phyloP scores from a whole-genome alignment of 352 stramenopile genomes.

The Phytophthora gonapodyides region DNA sequence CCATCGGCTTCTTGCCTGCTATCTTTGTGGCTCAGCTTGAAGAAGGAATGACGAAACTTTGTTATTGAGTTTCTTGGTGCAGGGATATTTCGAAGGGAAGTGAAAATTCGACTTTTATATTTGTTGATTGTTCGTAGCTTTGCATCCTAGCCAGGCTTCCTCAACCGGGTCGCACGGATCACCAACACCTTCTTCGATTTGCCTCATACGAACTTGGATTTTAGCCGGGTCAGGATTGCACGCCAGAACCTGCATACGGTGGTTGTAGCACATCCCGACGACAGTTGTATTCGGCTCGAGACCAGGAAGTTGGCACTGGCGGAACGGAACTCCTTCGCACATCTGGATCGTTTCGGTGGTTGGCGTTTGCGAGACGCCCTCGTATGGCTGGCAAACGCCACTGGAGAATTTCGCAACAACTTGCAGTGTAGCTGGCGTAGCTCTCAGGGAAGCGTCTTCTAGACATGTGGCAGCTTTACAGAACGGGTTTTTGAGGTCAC shows the following conservation, averaged over 20 bases:
- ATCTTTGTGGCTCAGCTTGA: too few relatives aligned
- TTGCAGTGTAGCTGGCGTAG: constrained; percentile 18
- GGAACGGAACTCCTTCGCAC: constrained; percentile 38
- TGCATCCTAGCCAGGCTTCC: constrained; percentile 46
- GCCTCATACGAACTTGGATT: constrained; percentile 33
- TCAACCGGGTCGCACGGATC: constrained; percentile 23
- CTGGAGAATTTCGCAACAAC: constrained; percentile 18
- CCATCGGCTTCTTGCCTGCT: too few relatives aligned
- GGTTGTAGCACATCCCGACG: constrained; percentile 44
- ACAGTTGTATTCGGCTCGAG: constrained; percentile 11
- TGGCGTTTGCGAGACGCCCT: constrained; percentile 25
- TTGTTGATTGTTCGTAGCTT: background rate
- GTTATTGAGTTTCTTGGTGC: background rate
- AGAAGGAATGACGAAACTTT: too few relatives aligned
- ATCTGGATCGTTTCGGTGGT: constrained; percentile 31
- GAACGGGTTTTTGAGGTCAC: constrained; percentile 33
- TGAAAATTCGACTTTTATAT: background rate
- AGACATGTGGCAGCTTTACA: constrained; percentile 24
- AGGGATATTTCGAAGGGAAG: background rate
- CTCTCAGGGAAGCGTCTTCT: constrained; percentile 4
- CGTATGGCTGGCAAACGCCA: constrained; percentile 31
- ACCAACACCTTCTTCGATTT: constrained; percentile 31
- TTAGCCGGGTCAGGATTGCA: constrained; percentile 38
- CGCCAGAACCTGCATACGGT: constrained; percentile 38
- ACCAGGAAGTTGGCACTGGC: constrained; percentile 31